phyloP scores from a whole-genome alignment of 768 basidiomycete genomes.

The Amanita exitialis region DNA sequence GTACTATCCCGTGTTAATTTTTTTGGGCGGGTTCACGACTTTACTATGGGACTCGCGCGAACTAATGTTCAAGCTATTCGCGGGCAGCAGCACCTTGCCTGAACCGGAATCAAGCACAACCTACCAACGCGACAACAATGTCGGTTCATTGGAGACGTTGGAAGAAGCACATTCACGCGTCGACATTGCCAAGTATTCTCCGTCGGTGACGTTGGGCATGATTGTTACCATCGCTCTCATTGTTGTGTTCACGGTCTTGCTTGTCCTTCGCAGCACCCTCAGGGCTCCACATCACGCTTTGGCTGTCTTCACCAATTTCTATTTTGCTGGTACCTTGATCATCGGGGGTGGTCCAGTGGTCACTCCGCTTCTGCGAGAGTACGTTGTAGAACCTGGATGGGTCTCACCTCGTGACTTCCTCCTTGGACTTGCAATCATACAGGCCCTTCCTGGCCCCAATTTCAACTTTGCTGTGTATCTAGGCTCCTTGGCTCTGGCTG shows the following conservation, averaged over 20 bases:
- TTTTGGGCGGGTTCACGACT: constrained; percentile 26
- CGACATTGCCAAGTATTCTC: constrained; percentile 1
- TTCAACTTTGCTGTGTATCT: constrained; percentile 48
- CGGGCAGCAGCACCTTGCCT: too few species aligned
- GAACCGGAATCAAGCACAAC: too few species aligned
- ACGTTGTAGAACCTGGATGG: constrained; percentile 41
- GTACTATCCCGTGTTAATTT: constrained; percentile 39
- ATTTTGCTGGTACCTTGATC: constrained; percentile 37
- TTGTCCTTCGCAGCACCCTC: constrained; percentile 19
- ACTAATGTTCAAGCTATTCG: neutral
- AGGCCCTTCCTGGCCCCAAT: constrained; percentile 43
- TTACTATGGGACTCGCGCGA: constrained; percentile 26
- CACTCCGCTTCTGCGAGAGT: constrained; percentile 40
- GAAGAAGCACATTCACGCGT: neutral
- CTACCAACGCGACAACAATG: too few species aligned
- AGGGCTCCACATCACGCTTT: constrained; percentile 18
- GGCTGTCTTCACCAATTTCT: constrained; percentile 34
- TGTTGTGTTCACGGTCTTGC: constrained; percentile 17
- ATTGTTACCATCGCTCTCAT: neutral
- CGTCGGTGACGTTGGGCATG: constrained; percentile 1
- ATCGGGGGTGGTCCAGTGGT: constrained; percentile 50
- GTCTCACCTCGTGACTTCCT: constrained; percentile 45
- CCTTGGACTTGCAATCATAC: constrained; percentile 39
- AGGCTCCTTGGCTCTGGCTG: constrained; percentile 29
- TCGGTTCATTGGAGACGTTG: neutral